Evolutionary conservation across 2,329 filamentous ascomycete species (phyloP).

Genomic region (Penicillium sp.): DNA sequence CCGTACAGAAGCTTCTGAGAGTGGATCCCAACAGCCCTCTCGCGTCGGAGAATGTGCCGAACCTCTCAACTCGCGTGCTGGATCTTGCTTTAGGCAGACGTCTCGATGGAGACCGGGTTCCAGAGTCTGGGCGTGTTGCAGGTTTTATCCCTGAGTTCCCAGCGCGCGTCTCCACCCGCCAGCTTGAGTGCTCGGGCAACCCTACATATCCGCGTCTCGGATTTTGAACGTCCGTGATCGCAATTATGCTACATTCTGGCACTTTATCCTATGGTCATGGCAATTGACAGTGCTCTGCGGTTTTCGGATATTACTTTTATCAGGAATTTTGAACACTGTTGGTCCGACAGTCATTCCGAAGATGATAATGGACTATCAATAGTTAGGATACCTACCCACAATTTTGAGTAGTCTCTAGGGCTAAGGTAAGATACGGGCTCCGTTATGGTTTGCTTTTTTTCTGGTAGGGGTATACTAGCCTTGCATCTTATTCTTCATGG

Average conservation of each 20-base stretch:
- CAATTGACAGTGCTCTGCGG: background rate
- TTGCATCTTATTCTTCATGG: no score
- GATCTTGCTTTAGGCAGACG: slow-evolving; percentile 5
- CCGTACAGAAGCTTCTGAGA: slow-evolving; percentile 10
- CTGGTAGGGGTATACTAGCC: no score
- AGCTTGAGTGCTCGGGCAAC: slow-evolving; percentile 14
- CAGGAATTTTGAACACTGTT: background rate
- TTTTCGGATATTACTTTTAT: background rate
- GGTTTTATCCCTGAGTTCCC: slow-evolving; percentile 5
- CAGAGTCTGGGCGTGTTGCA: background rate
- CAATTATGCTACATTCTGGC: background rate
- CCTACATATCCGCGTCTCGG: slow-evolving; percentile 2
- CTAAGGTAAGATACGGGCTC: no score
- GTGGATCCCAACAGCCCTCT: slow-evolving; percentile 7
- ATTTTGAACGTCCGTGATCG: background rate
- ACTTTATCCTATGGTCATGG: background rate
- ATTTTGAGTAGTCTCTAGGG: no score
- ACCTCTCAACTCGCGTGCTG: slow-evolving; percentile 13
- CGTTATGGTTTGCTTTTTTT: no score
- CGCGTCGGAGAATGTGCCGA: slow-evolving; percentile 13
- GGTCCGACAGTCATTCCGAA: background rate
- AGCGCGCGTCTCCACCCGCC: slow-evolving; percentile 8
- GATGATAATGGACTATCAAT: background rate
- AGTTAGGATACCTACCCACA: no score
- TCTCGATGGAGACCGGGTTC: slow-evolving; percentile 3